phyloP scores from a whole-genome alignment of 768 basidiomycete genomes.

The Lactarius psammicola region DNA sequence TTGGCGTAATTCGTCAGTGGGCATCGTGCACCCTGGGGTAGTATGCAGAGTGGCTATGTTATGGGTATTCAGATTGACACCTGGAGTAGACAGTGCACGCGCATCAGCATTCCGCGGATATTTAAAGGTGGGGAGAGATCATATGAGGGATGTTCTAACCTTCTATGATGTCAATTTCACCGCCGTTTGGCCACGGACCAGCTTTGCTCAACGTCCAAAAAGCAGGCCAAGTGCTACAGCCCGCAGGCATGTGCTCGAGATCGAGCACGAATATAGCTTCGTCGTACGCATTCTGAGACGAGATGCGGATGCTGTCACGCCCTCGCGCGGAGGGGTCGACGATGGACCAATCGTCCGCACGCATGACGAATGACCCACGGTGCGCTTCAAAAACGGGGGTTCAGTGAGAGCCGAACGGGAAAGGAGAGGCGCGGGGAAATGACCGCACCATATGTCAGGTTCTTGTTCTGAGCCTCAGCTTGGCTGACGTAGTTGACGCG shows the following conservation, averaged over 20 bases:
- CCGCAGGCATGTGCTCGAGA: slow-evolving; percentile 58
- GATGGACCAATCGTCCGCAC: slow-evolving; percentile 45
- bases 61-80: slow-evolving; percentile 45
- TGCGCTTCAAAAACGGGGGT: slow-evolving; percentile 34
- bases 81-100: slow-evolving; percentile 27
- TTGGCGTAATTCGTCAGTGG: slow-evolving; percentile 17
- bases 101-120: not conserved
- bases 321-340: slow-evolving; percentile 45
- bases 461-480: slow-evolving; percentile 41
- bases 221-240: slow-evolving; percentile 62
- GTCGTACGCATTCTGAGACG: slow-evolving; percentile 44
- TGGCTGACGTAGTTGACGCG: slow-evolving; percentile 56
- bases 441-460: slow-evolving; percentile 48
- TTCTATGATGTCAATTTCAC: slow-evolving; percentile 63
- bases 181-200: slow-evolving; percentile 58
- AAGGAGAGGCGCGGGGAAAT: not conserved
- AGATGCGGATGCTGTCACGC: slow-evolving; percentile 56
- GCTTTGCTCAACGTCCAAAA: slow-evolving; percentile 54
- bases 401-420: not conserved
- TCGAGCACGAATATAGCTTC: slow-evolving; percentile 53
- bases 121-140: too few relatives aligned
- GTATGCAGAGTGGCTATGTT: slow-evolving; percentile 61
- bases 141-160: slow-evolving; percentile 35
- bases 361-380: slow-evolving; percentile 53
- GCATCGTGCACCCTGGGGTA: slow-evolving; percentile 47